Conservation (phyloP, 768 basidiomycete species). For the Calocera cornea region DNA sequence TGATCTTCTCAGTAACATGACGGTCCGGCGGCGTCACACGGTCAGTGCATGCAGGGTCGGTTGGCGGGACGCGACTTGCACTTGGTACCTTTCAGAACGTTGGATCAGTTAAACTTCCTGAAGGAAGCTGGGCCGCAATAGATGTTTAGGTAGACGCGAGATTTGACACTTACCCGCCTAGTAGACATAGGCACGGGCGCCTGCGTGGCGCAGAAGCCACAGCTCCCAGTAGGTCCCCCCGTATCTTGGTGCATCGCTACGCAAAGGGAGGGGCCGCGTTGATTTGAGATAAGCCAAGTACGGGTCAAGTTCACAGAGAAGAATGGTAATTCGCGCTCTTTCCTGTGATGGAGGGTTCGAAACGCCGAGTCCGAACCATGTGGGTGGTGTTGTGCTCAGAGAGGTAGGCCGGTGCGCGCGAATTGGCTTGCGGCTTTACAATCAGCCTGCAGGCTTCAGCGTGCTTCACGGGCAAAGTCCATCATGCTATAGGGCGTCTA, state of each 20-base stretch:
- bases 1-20: neutral
- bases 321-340: neutral
- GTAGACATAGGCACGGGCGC: too few relatives aligned
- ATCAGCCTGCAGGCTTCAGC: neutral
- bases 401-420: neutral
- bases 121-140: too few relatives aligned
- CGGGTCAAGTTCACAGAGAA: neutral
- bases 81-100: neutral
- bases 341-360: neutral
- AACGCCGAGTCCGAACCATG: neutral
- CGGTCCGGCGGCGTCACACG: neutral
- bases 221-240: neutral
- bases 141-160: too few relatives aligned
- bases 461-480: neutral
- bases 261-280: neutral
- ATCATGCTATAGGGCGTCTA: neutral
- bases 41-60: too few relatives aligned
- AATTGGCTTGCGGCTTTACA: neutral
- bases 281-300: neutral
- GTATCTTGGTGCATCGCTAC: neutral
- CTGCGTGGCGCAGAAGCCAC: too few relatives aligned
- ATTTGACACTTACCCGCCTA: too few relatives aligned
- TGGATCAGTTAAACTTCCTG: neutral
- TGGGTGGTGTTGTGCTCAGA: neutral
- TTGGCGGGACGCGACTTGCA: too few relatives aligned